phyloP scores from a whole-genome alignment of 2,329 filamentous ascomycete genomes.

The Pleurostoma richardsiae region DNA sequence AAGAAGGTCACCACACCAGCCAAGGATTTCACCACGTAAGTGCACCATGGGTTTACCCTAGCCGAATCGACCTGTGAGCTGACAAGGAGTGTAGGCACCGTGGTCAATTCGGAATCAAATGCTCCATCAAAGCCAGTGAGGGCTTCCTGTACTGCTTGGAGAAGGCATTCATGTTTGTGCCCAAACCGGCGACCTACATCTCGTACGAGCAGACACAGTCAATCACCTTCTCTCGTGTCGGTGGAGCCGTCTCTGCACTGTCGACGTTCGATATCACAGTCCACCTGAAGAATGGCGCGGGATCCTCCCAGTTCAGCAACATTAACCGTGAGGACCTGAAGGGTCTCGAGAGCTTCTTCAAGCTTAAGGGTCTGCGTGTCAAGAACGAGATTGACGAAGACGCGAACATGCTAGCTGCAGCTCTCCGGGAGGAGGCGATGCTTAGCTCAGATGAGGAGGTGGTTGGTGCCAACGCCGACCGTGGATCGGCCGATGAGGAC shows the following conservation, averaged over 20 bases:
- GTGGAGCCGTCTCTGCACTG: slow-evolving; percentile 86
- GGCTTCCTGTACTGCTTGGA: slow-evolving; percentile 95
- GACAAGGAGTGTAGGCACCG: slow-evolving; percentile 59
- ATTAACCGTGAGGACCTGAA: slow-evolving; percentile 98
- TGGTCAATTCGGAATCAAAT: slow-evolving; percentile 92
- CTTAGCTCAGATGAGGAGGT: slow-evolving; percentile 81
- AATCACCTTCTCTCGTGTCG: slow-evolving; percentile 93
- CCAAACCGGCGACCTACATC: slow-evolving; percentile 96
- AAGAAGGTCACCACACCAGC: slow-evolving; percentile 94
- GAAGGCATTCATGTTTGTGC: slow-evolving; percentile 98
- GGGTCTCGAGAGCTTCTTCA: slow-evolving; percentile 95
- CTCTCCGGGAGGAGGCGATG: slow-evolving; percentile 78
- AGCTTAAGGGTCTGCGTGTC: slow-evolving; percentile 86
- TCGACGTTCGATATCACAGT: slow-evolving; percentile 98
- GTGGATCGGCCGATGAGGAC: slow-evolving; percentile 92
- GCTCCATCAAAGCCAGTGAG: slow-evolving; percentile 99
- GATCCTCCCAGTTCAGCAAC: slow-evolving; percentile 95
- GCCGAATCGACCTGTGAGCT: neutral
- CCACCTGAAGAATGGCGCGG: slow-evolving; percentile 77
- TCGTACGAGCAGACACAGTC: slow-evolving; percentile 88
- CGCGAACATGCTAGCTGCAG: slow-evolving; percentile 72
- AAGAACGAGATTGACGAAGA: slow-evolving; percentile 99
- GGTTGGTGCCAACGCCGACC: slow-evolving; percentile 63
- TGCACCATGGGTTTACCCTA: slow-evolving; percentile 5
- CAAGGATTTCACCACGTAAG: slow-evolving; percentile 81